Evolutionary conservation across 352 stramenopile species (phyloP), one percentile per base, ranked within the genome.

Genomic region (Pythium pyrilobum): DNA sequence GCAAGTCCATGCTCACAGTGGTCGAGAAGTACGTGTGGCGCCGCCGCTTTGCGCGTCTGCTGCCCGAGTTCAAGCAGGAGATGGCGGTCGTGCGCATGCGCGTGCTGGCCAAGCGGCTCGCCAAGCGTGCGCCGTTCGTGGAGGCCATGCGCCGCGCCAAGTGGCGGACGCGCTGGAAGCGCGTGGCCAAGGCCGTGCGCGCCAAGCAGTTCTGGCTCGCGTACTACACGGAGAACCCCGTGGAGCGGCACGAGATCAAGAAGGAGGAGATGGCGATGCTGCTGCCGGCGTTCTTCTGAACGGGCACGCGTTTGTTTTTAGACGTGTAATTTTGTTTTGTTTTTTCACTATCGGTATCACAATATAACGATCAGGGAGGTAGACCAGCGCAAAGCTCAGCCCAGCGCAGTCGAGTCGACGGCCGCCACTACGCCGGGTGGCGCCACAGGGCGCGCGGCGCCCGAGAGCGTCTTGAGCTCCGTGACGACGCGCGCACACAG

Each of bases 401-500:
- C n/a, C n/a, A n/a, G n/a, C n/a, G n/a, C n/a, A n/a, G n/a, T n/a
- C n/a, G n/a, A n/a, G n/a, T n/a, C n/a, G n/a, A n/a, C n/a, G n/a
- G n/a, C n/a, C n/a, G n/a, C n/a, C n/a, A n/a, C n/a, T n/a, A n/a
- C n/a, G n/a, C n/a, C n/a, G n/a, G n/a, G n/a, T n/a, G n/a, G n/a
- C n/a, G n/a, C n/a, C n/a, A n/a, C n/a, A n/a, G n/a, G n/a, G n/a
- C n/a, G n/a, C n/a, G n/a, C n/a, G n/a, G n/a, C n/a, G 18, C 79
- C 81, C 6, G 78, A 90, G 11, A 99, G 78, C 18, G 92, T 98
- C 81, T 99, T 99, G 29, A 99, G 81, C 71, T 99, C 96, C 27
- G 96, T 98, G 66, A 99, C 99, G 64, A 99, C 98, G 41, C 96
- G 96, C 24, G 96, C 96, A 70, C 96, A 99, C 10, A 99, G 74